Percentiles rank a stretch among this genome's conserved stretches.
phyloP scores from a whole-genome alignment of 345 rosid genomes.

The Syzygium aqueum region DNA sequence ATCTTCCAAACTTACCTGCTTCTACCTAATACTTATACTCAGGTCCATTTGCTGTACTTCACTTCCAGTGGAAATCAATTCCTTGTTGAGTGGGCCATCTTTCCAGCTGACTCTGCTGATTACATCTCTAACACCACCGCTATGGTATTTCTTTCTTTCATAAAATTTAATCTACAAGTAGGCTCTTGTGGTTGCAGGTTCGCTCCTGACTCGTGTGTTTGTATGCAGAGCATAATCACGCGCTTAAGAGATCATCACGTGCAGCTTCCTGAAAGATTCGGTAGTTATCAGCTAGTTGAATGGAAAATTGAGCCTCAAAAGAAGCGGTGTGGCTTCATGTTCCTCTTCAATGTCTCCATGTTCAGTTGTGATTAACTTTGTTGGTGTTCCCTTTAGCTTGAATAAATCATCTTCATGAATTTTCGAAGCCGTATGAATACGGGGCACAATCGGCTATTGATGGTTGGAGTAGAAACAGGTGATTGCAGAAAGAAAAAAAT shows the following conservation, averaged over 20 bases:
- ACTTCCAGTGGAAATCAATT: slow-evolving; percentile 49
- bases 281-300: slow-evolving; percentile 45
- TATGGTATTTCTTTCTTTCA: slow-evolving; percentile 13
- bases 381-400: not conserved
- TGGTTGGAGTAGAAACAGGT: not conserved
- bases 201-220: not conserved
- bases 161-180: not conserved
- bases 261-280: slow-evolving; percentile 52
- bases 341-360: not conserved
- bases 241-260: slow-evolving; percentile 50
- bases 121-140: slow-evolving; percentile 57
- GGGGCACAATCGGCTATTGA: not conserved
- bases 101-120: slow-evolving; percentile 44
- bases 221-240: slow-evolving; percentile 45
- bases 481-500: not conserved
- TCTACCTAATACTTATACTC: slow-evolving; percentile 9
- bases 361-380: not conserved
- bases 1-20: not conserved
- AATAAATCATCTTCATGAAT: not conserved
- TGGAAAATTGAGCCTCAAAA: slow-evolving; percentile 52
- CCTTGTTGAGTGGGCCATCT: slow-evolving; percentile 37
- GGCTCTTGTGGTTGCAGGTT: not conserved
- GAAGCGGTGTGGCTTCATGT: not conserved
- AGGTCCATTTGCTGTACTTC: slow-evolving; percentile 58
- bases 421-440: not conserved